A percentile compares a stretch with the other conserved stretches of the same genome.
Evolutionary conservation across 73 alveolate species (phyloP).

Genomic region (Paramecium bursaria): DNA sequence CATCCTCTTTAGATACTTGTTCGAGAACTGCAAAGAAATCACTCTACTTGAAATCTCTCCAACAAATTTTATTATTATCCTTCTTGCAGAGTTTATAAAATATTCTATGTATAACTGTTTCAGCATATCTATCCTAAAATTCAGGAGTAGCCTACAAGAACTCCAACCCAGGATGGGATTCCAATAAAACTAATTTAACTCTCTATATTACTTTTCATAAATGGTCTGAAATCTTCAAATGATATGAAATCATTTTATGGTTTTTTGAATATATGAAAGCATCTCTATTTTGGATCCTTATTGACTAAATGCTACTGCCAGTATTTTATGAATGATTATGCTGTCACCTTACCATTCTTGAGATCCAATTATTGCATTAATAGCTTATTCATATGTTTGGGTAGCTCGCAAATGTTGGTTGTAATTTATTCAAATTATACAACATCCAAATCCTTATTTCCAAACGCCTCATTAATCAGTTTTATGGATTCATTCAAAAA

Average conservation of each 20-base stretch:
- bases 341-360: slow-evolving; percentile 82
- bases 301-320: slow-evolving; percentile 87
- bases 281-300: slow-evolving; percentile 77
- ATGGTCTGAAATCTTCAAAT: slow-evolving; percentile 94
- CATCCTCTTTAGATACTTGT: slow-evolving; percentile 83
- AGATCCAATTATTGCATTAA: slow-evolving; percentile 81
- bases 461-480: slow-evolving; percentile 64
- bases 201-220: slow-evolving; percentile 77
- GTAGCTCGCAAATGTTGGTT: slow-evolving; percentile 86
- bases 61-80: slow-evolving; percentile 94
- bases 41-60: slow-evolving; percentile 91
- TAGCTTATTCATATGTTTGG: slow-evolving; percentile 78
- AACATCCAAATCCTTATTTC: slow-evolving; percentile 27
- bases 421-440: slow-evolving; percentile 62
- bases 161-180: slow-evolving; percentile 98
- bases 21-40: slow-evolving; percentile 84
- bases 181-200: slow-evolving; percentile 77
- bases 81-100: slow-evolving; percentile 87
- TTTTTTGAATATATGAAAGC: slow-evolving; percentile 84
- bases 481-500: slow-evolving; percentile 25
- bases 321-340: slow-evolving; percentile 80
- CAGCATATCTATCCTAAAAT: slow-evolving; percentile 97
- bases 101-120: slow-evolving; percentile 96
- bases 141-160: slow-evolving; percentile 98
- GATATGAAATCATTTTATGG: slow-evolving; percentile 81